Evolutionary conservation across 208 protist genomes (phyloP).

Genomic region (Acanthamoeba triangularis): DNA sequence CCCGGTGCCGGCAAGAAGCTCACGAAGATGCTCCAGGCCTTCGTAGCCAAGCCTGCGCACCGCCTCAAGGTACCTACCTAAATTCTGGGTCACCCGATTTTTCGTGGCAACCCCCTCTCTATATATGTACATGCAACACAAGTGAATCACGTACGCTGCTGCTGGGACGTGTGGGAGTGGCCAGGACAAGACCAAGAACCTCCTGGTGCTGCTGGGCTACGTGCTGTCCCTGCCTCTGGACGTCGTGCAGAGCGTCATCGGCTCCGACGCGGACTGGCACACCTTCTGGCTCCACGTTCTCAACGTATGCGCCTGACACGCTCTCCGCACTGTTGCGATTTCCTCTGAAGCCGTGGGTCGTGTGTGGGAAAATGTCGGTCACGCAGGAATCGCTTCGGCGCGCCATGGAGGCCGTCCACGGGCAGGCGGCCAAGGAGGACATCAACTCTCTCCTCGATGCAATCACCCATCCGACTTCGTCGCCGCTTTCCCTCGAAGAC

Average conservation of each 20-base stretch:
- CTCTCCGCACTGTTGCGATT: neutral
- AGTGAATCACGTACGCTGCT: neutral
- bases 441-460: too few species aligned
- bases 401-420: too few species aligned
- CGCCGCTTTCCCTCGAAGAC: too few species aligned
- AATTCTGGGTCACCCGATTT: too few species aligned
- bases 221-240: neutral
- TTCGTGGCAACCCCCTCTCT: too few species aligned
- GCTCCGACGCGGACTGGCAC: neutral
- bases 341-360: too few species aligned
- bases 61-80: neutral
- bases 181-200: conserved; percentile 66
- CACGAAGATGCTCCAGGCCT: neutral
- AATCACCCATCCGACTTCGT: too few species aligned
- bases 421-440: too few species aligned
- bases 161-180: too few species aligned
- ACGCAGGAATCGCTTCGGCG: too few species aligned
- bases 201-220: conserved; percentile 38
- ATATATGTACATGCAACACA: too few species aligned
- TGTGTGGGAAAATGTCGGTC: too few species aligned
- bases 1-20: neutral
- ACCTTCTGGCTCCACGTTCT: neutral
- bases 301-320: neutral
- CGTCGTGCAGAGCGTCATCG: neutral
- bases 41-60: neutral